Percentiles rank a stretch among this genome's conserved stretches.
Evolutionary conservation across 192 early-diverging fungal species (phyloP).

Genomic region (Coemansia umbellata): DNA sequence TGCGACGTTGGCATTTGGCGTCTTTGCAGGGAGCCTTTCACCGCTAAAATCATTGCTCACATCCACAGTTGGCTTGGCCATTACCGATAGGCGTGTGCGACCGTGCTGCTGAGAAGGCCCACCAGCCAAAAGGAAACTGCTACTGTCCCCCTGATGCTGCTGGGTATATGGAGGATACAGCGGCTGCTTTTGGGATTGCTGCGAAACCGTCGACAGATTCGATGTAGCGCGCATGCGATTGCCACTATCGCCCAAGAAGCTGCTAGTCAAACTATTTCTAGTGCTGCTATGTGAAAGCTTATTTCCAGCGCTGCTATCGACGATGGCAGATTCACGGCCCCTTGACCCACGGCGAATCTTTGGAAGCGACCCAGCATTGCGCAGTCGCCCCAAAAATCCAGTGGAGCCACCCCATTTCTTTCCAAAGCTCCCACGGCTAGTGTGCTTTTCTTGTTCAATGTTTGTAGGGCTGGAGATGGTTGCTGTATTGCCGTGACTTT

Average conservation of each 20-base stretch:
- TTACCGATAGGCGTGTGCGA: neutral
- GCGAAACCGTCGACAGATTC: constrained; percentile 16
- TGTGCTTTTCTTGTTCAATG: constrained; percentile 1
- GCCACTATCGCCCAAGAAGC: constrained; percentile 1
- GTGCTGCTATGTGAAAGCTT: constrained; percentile 9
- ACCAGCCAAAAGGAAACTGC: neutral
- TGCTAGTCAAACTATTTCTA: constrained; percentile 20
- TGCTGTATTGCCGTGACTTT: constrained; percentile 1
- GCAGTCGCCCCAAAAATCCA: constrained; percentile 36
- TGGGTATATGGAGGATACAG: too few species aligned
- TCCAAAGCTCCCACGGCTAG: constrained; percentile 21
- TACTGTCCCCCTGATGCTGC: neutral
- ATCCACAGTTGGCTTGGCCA: neutral
- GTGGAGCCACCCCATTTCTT: constrained; percentile 20
- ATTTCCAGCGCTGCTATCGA: neutral
- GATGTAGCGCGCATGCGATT: constrained; percentile 25
- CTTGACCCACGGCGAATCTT: constrained; percentile 25
- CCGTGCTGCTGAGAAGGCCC: constrained; percentile 5
- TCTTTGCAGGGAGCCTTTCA: neutral
- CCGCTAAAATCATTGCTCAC: neutral
- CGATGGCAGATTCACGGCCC: constrained; percentile 8
- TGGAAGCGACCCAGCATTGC: constrained; percentile 40
- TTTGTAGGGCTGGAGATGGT: neutral
- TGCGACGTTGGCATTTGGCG: constrained; percentile 23
- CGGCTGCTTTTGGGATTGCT: constrained; percentile 2